Base-by-base conservation (phyloP, 2,329 filamentous ascomycete genomes). In the Fonsecaea multimorphosa region DNA sequence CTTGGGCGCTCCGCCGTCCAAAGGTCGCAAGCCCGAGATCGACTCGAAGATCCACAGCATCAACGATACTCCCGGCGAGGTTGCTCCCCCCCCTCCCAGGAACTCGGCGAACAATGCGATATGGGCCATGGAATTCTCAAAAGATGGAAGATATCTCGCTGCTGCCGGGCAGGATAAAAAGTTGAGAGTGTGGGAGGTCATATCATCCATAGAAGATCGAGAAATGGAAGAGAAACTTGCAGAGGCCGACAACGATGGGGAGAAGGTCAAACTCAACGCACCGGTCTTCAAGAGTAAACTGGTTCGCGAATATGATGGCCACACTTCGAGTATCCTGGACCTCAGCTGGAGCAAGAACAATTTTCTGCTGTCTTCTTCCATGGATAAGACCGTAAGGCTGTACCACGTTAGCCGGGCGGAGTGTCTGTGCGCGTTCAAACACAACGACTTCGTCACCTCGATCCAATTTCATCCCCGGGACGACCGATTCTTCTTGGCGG, bases 291-390 rank as follows among this genome's bases (percentile, higher is more conserved):
- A 88, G 69, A 86, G 87, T 57, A 90, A 91, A 73, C 91, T 93
- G 0, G 77, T 91, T 9, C 86, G 89, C 62, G 91, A 97, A 74
- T 97, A 95, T 70, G 81, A 85, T 61, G 93, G 93, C 3, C 95
- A 99, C 75, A 89, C 87, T 0, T 89, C 90, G 16, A 93, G 96
- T 71, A 88, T 99, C 5, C 80, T 99, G 70, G 94, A 97, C 75
- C 78, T 99, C 66, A 96, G 92, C 76, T 99, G 95, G 95, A 98
- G 94, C 81, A 99, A 86, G 83, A 99, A 99, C 78, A 97, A 96
- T 76, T 99, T 99, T 72, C 79, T 99, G 31, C 83, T 99, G 16
- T 97, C 94, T 2, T 96, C 93, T 0, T 97, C 93, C 0, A 97
- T 98, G 93, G 95, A 99, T 76, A 97, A 97, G 81, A 97, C 93